Evolutionary conservation across 1,284 basidiomycete species (phyloP).

Genomic region (Pterula multifida): DNA sequence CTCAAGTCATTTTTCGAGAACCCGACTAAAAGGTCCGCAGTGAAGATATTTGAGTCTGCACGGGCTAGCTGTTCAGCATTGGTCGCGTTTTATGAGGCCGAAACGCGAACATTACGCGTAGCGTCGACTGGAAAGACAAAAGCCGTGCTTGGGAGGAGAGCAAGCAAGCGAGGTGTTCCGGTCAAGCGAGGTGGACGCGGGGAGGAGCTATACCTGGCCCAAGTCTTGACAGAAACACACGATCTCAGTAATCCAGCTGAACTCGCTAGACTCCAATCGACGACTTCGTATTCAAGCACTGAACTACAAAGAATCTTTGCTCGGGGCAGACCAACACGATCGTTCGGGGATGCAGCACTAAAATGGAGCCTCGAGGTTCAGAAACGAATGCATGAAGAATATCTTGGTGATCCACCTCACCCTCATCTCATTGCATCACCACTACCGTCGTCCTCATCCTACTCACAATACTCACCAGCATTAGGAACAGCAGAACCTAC

Average conservation of each 20-base stretch:
- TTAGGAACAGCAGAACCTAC: constrained; percentile 50
- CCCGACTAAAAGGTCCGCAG: background rate
- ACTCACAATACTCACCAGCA: constrained; percentile 23
- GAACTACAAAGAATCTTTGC: background rate
- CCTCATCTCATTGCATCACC: constrained; percentile 5
- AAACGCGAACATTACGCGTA: background rate
- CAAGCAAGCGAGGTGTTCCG: background rate
- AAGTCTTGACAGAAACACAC: background rate
- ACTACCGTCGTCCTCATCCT: background rate
- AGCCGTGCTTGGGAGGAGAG: background rate
- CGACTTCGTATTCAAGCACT: background rate
- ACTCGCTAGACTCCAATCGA: background rate
- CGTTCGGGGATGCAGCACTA: constrained; percentile 22
- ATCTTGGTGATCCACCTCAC: constrained; percentile 14
- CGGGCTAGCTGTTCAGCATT: background rate
- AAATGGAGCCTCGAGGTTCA: constrained; percentile 23
- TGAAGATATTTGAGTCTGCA: background rate
- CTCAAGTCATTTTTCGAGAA: background rate
- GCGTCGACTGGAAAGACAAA: background rate
- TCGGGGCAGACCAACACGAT: constrained; percentile 11
- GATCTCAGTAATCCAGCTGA: background rate
- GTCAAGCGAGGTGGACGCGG: background rate
- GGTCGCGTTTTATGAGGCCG: background rate
- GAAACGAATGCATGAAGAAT: constrained; percentile 15
- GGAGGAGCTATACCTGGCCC: background rate